These are phyloP conservation scores for Teratosphaeria nubilosa DNA, from an alignment of 2,329 filamentous ascomycete species.

Conservation along the genomic window DNA sequence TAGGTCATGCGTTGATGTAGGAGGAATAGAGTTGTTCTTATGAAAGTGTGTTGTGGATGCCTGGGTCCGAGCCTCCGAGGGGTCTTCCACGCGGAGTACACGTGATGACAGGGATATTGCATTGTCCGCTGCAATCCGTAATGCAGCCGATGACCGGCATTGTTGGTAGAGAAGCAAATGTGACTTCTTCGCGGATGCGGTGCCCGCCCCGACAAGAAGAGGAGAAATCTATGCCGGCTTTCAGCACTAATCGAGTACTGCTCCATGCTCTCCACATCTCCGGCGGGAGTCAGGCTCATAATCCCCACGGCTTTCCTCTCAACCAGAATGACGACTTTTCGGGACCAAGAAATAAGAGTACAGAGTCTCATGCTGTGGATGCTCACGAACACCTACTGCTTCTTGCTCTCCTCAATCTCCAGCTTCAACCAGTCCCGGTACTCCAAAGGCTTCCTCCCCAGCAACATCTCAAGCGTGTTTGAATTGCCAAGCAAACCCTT, in stretches of 20 bases:
- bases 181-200: neutral
- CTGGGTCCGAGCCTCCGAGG: too few relatives aligned
- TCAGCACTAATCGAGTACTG: neutral
- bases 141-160: neutral
- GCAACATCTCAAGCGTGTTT: slow-evolving; percentile 13
- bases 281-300: too few relatives aligned
- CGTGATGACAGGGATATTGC: neutral
- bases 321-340: too few relatives aligned
- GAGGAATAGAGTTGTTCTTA: neutral
- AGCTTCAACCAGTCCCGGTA: slow-evolving; percentile 8
- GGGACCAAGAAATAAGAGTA: too few relatives aligned
- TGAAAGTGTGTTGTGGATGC: neutral
- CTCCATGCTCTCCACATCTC: neutral
- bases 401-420: slow-evolving; percentile 2
- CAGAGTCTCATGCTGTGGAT: too few relatives aligned
- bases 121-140: neutral
- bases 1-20: neutral
- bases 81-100: neutral
- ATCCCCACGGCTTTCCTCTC: too few relatives aligned
- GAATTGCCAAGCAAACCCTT: slow-evolving; percentile 12
- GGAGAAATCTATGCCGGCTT: neutral
- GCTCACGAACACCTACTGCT: neutral
- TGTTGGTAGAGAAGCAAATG: neutral
- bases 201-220: neutral
- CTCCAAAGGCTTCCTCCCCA: slow-evolving; percentile 8